Base-by-base conservation (phyloP, 257 asterid species). In the Datura wrightii region DNA sequence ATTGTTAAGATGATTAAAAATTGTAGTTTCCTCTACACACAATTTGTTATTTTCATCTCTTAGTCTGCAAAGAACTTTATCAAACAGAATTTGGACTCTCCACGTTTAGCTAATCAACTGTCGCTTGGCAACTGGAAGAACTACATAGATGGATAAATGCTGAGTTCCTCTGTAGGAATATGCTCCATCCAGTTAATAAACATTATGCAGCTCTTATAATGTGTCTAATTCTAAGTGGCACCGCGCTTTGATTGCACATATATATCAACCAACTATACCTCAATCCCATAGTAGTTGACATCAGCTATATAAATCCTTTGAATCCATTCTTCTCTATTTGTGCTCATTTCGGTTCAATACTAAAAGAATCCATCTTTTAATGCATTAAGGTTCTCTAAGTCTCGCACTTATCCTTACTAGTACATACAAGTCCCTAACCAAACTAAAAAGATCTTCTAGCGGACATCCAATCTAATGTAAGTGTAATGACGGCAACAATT, bases 101-200 rank as follows among this genome's bases (percentile, higher is more conserved):
- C 18, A 5, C 18, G 55, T 9, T 70, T 42, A 41, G 53, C 79
- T 42, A 70, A 18, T 70, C 16, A n/a, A 71, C 10, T 69, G 78
- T 8, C 24, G 39, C 52, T 69, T 69, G 78, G 78, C 78, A 69
- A 69, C 78, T 69, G 48, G 50, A 65, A 66, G 76, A 37, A 69
- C 78, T 66, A 69, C 52, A 60, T 60, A 15, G 24, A 15, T 39
- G 78, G 52, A 69, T 69, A 69, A 69, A 39, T 69, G 78, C 78
- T 69, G 50, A 69, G 78, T 15, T 69, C 46, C 52, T 39, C 53
- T 16, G 50, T 39, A 69, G 78, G 78, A 69, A 69, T 69, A 69
- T 7, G 76, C 31, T 39, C 15, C 15, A 69, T 69, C 14, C 78
- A 69, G 55, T 4, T 16, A 71, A 71, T 18, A 18, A 42, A n/a